Evolutionary conservation across 345 rosid species (phyloP).

Genomic region (Populus tremula): DNA sequence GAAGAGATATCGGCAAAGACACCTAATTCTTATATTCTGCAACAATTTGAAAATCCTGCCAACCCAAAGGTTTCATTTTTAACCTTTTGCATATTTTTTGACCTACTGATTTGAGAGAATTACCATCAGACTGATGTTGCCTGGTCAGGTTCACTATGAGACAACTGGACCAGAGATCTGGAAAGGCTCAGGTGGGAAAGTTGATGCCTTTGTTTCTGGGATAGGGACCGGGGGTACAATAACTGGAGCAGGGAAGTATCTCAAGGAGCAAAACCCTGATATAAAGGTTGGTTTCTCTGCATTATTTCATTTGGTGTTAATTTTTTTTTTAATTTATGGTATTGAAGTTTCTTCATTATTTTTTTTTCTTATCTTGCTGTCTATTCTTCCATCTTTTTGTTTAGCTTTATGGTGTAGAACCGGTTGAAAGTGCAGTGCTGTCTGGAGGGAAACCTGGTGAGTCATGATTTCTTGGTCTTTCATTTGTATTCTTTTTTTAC

Average conservation of each 20-base stretch:
- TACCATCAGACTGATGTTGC: not conserved
- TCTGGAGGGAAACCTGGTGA: conserved; percentile 38
- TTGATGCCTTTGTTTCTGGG: conserved; percentile 60
- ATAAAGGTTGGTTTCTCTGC: conserved; percentile 44
- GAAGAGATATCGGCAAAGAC: conserved; percentile 60
- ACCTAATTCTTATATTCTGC: conserved; percentile 58
- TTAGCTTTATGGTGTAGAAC: conserved; percentile 31
- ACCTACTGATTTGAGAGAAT: conserved; percentile 2
- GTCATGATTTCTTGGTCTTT: conserved; percentile 1
- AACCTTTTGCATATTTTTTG: not conserved
- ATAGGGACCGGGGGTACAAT: conserved; percentile 70
- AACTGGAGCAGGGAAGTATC: conserved; percentile 57
- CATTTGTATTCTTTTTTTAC: not conserved
- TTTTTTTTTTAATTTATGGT: not conserved
- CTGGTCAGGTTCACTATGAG: conserved; percentile 56
- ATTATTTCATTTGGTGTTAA: conserved; percentile 2
- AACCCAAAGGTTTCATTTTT: conserved; percentile 61
- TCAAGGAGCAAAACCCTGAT: conserved; percentile 63
- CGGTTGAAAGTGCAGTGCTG: conserved; percentile 33
- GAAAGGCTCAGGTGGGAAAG: conserved; percentile 58
- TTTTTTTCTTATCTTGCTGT: conserved; percentile 2
- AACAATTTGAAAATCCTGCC: conserved; percentile 69
- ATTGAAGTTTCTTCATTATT: not conserved
- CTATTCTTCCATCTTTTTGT: not conserved
- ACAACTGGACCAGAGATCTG: conserved; percentile 68